phyloP scores from a whole-genome alignment of 257 asterid species.

The Cinchona pubescens region DNA sequence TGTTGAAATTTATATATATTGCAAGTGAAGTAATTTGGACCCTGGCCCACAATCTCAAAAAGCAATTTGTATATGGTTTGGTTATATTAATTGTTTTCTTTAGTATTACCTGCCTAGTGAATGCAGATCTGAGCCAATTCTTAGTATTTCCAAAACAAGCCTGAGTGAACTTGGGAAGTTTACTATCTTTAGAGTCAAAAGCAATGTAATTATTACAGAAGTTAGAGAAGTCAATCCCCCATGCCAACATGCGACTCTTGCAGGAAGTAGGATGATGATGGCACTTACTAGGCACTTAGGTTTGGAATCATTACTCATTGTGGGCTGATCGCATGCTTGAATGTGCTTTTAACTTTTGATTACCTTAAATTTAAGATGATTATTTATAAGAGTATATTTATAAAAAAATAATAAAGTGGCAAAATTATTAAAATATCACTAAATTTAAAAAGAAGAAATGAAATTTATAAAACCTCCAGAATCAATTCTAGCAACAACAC shows the following conservation, averaged over 20 bases:
- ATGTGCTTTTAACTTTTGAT: constrained; percentile 10
- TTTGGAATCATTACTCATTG: constrained; percentile 10
- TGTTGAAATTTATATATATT: too few relatives aligned
- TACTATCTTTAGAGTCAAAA: not conserved
- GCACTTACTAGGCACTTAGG: not conserved
- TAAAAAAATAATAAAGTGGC: too few relatives aligned
- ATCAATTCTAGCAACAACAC: not conserved
- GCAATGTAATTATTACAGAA: not conserved
- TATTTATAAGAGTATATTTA: too few relatives aligned
- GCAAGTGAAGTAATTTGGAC: too few relatives aligned
- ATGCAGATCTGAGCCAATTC: not conserved
- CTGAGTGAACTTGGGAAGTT: not conserved
- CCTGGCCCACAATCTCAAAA: too few relatives aligned
- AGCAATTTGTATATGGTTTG: too few relatives aligned
- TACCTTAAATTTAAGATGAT: constrained; percentile 10
- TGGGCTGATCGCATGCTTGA: constrained; percentile 11
- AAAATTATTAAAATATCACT: too few relatives aligned
- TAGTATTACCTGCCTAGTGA: not conserved
- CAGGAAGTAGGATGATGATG: constrained; percentile 6
- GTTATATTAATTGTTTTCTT: too few relatives aligned
- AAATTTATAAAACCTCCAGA: too few relatives aligned
- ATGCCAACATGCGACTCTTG: not conserved
- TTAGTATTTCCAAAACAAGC: not conserved
- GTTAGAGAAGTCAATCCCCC: not conserved
- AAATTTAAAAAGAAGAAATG: too few relatives aligned